Conservation (phyloP, 805 yeast species). For the Candida awuae region DNA sequence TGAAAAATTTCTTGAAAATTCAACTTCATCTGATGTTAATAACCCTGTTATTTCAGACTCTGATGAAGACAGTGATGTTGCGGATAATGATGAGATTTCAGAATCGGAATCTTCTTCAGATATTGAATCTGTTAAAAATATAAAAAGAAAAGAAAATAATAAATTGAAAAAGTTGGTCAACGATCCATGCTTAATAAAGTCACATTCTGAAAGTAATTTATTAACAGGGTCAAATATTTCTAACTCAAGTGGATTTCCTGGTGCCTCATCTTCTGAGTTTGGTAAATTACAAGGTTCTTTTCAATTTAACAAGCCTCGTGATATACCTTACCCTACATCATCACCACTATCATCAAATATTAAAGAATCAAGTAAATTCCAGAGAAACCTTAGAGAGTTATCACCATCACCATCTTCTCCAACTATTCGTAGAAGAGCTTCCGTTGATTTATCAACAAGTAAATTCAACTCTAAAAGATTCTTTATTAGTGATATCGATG, state of each 20-base stretch:
- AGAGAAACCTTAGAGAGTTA: not conserved
- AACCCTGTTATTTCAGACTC: slow-evolving; percentile 14
- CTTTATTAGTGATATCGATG: slow-evolving; percentile 66
- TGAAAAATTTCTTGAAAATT: not conserved
- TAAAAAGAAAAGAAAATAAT: not conserved
- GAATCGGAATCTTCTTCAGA: no score
- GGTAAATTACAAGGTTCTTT: not conserved
- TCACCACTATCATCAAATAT: not conserved
- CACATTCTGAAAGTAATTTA: slow-evolving; percentile 14
- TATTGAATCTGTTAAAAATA: not conserved
- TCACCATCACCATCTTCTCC: slow-evolving; percentile 11
- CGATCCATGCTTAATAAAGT: slow-evolving; percentile 2
- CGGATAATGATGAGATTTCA: slow-evolving; percentile 1
- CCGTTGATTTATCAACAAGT: slow-evolving; percentile 43
- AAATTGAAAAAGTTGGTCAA: no score
- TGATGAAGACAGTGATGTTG: slow-evolving; percentile 9
- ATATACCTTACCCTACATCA: slow-evolving; percentile 2
- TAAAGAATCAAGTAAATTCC: not conserved
- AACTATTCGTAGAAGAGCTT: slow-evolving; percentile 38
- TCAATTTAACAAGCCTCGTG: not conserved
- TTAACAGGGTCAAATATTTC: slow-evolving; percentile 5
- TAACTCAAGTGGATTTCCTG: not conserved
- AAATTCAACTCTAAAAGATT: slow-evolving; percentile 38
- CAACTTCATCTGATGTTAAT: slow-evolving; percentile 5
- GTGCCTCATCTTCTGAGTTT: not conserved